phyloP scores from a whole-genome alignment of 345 rosid genomes.

The Rhodamnia rubescens region DNA sequence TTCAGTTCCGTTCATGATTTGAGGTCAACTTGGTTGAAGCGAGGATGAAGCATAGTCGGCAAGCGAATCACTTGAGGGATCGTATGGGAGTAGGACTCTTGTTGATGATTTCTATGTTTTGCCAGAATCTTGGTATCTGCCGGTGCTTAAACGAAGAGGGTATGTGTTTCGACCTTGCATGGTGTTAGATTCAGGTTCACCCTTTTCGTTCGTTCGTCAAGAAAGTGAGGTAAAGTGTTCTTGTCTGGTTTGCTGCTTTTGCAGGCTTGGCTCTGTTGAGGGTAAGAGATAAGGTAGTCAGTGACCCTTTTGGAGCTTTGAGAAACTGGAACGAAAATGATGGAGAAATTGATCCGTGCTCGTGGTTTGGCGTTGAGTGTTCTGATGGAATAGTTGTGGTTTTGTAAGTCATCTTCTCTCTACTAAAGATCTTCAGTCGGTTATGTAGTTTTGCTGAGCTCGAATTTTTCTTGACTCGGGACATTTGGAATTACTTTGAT shows the following conservation, averaged over 20 bases:
- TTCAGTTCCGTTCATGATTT: not conserved
- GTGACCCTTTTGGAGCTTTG: conserved; percentile 41
- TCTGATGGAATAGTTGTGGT: conserved; percentile 29
- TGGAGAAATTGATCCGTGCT: conserved; percentile 31
- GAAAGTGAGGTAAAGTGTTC: not conserved
- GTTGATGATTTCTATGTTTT: conserved; percentile 11
- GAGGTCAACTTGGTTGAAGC: not conserved
- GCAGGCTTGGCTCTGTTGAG: conserved; percentile 39
- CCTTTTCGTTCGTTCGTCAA: not conserved
- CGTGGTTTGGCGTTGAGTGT: conserved; percentile 44
- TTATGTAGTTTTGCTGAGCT: not conserved
- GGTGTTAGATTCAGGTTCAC: not conserved
- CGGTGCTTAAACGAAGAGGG: conserved; percentile 55
- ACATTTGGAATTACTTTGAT: not conserved
- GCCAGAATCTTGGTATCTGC: conserved; percentile 19
- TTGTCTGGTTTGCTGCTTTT: not conserved
- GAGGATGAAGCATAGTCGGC: conserved; percentile 17
- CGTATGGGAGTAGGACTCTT: conserved; percentile 3
- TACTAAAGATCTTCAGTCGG: not conserved
- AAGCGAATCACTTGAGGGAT: conserved; percentile 15
- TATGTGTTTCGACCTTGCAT: conserved; percentile 3
- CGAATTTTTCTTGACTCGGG: not conserved
- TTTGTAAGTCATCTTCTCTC: conserved; percentile 21
- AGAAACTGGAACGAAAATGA: conserved; percentile 22
- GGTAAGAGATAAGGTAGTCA: conserved; percentile 22